Evolutionary conservation across 2,329 filamentous ascomycete species (phyloP).

Genomic region (Neonectria coccinea): DNA sequence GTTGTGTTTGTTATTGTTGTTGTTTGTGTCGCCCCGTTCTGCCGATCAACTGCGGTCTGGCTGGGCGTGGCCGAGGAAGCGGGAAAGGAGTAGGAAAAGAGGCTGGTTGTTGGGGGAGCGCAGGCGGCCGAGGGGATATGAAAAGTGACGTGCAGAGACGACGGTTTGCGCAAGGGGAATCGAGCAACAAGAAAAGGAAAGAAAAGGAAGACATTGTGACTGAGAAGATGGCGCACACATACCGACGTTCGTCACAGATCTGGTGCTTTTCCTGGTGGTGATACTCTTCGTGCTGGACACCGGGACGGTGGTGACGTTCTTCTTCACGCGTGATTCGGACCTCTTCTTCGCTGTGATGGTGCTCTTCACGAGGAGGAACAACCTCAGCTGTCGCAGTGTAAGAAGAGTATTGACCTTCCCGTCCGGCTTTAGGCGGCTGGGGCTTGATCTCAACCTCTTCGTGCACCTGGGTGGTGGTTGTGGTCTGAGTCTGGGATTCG

Average conservation of each 20-base stretch:
- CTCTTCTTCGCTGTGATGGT: slow-evolving; percentile 83
- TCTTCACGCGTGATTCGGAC: slow-evolving; percentile 83
- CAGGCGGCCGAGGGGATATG: not conserved
- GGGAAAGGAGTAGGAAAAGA: not conserved
- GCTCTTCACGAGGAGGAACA: slow-evolving; percentile 72
- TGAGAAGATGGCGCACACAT: slow-evolving; percentile 49
- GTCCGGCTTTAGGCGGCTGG: slow-evolving; percentile 86
- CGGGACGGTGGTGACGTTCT: slow-evolving; percentile 80
- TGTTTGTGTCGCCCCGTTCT: slow-evolving; percentile 22
- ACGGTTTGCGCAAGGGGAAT: not conserved
- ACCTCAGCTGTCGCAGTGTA: slow-evolving; percentile 70
- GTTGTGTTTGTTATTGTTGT: slow-evolving; percentile 23
- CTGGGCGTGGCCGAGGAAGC: slow-evolving; percentile 3
- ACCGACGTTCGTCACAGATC: slow-evolving; percentile 64
- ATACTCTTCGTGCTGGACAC: slow-evolving; percentile 55
- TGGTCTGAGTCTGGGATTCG: slow-evolving; percentile 64
- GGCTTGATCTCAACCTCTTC: slow-evolving; percentile 91
- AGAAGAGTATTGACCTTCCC: slow-evolving; percentile 94
- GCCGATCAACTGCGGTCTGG: slow-evolving; percentile 28
- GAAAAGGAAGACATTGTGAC: slow-evolving; percentile 3
- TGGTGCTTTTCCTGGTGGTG: slow-evolving; percentile 42
- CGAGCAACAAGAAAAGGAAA: not conserved
- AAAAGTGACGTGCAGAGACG: slow-evolving; percentile 1
- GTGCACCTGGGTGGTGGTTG: slow-evolving; percentile 66
- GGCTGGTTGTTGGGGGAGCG: not conserved